Conservation (phyloP, 148 eudicot species). For the Chenopodium album region DNA sequence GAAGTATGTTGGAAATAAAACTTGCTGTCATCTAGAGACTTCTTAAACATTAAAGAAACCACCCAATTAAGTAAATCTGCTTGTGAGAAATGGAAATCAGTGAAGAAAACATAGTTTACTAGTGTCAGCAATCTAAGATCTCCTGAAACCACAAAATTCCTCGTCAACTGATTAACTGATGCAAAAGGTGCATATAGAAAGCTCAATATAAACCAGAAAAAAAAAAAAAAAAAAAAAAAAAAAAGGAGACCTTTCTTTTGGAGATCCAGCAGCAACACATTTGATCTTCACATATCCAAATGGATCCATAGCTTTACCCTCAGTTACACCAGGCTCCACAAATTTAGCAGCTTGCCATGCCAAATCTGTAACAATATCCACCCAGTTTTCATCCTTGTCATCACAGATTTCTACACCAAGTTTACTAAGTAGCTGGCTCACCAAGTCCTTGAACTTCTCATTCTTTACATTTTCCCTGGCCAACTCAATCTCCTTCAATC, state of each 20-base stretch:
- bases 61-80: background rate
- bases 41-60: background rate
- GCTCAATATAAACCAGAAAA: background rate
- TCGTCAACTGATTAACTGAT: background rate
- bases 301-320: slow-evolving; percentile 89
- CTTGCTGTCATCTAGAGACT: background rate
- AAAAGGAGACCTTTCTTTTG: slow-evolving; percentile 48
- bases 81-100: background rate
- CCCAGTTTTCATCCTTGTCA: slow-evolving; percentile 58
- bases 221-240: background rate
- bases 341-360: slow-evolving; percentile 86
- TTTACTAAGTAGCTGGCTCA: slow-evolving; percentile 61
- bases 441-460: slow-evolving; percentile 80
- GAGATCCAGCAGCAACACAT: slow-evolving; percentile 79
- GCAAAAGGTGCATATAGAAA: background rate
- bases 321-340: slow-evolving; percentile 65
- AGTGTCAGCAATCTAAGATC: background rate
- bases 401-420: slow-evolving; percentile 45
- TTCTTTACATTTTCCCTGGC: slow-evolving; percentile 69
- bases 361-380: slow-evolving; percentile 70
- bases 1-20: background rate
- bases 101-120: background rate
- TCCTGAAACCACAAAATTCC: background rate
- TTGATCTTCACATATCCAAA: slow-evolving; percentile 87
- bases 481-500: slow-evolving; percentile 58